Conservation (phyloP, 768 basidiomycete genomes). For the Wakefieldia striispora region DNA sequence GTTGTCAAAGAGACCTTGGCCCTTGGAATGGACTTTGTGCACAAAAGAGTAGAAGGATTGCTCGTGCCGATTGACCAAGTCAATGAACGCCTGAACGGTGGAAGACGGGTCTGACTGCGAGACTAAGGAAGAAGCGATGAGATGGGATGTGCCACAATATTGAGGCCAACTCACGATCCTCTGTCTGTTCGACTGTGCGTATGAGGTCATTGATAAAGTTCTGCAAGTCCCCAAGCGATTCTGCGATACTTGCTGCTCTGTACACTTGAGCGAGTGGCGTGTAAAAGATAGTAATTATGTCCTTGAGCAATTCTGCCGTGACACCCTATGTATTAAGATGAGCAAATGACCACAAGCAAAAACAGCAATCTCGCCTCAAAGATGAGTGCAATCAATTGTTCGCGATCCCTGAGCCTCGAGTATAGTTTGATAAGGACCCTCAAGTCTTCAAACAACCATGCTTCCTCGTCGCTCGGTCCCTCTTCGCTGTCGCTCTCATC, state of each 20-base stretch:
- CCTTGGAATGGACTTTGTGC: conserved; percentile 97
- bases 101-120: conserved; percentile 77
- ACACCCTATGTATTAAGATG: conserved; percentile 58
- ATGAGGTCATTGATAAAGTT: conserved; percentile 95
- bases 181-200: conserved; percentile 86
- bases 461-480: conserved; percentile 91
- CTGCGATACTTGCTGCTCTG: conserved; percentile 93
- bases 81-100: conserved; percentile 91
- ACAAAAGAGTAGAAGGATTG: conserved; percentile 96
- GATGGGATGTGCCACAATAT: background rate
- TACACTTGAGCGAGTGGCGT: conserved; percentile 95
- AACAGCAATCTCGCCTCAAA: conserved; percentile 71
- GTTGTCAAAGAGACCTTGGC: conserved; percentile 87
- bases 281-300: conserved; percentile 99
- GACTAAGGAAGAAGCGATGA: conserved; percentile 42
- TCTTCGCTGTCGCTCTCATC: conserved; percentile 81
- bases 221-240: conserved; percentile 89
- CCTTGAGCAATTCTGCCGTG: conserved; percentile 92
- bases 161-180: conserved; percentile 65
- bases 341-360: background rate
- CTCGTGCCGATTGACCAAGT: conserved; percentile 91
- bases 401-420: conserved; percentile 78
- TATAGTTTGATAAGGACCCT: conserved; percentile 77
- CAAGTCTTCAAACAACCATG: conserved; percentile 94
- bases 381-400: conserved; percentile 88